phyloP scores from a whole-genome alignment of 2,329 filamentous ascomycete genomes.

The Diaporthe ilicicola region DNA sequence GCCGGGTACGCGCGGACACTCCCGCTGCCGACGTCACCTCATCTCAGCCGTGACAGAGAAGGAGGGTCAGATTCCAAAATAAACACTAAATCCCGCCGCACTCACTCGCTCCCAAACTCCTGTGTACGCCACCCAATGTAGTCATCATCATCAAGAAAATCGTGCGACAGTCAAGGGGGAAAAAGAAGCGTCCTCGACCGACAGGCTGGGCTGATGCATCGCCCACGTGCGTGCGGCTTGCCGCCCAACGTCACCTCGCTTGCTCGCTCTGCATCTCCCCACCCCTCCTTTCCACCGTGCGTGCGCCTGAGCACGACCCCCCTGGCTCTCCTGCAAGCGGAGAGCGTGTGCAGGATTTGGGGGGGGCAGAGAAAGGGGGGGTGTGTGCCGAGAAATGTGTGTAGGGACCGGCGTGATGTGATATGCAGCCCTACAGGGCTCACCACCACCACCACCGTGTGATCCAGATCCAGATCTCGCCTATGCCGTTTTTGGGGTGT shows the following conservation, averaged over 20 bases:
- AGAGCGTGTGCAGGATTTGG: slow-evolving; percentile 24
- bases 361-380: slow-evolving; percentile 12
- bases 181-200: slow-evolving; percentile 9
- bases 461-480: slow-evolving; percentile 29
- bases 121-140: slow-evolving; percentile 11
- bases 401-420: slow-evolving; percentile 3
- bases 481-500: neutral
- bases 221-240: slow-evolving; percentile 24
- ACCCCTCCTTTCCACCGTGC: neutral
- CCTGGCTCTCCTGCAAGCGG: slow-evolving; percentile 21
- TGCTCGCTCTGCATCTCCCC: slow-evolving; percentile 12
- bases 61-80: slow-evolving; percentile 45
- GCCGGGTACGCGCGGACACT: slow-evolving; percentile 4
- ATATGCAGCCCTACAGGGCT: slow-evolving; percentile 33
- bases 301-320: neutral
- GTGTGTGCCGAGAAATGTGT: slow-evolving; percentile 23
- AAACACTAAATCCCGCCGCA: neutral
- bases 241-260: slow-evolving; percentile 32
- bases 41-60: slow-evolving; percentile 44
- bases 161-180: slow-evolving; percentile 21
- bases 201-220: slow-evolving; percentile 17
- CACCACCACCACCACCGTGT: slow-evolving; percentile 11
- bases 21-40: slow-evolving; percentile 14
- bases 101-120: neutral
- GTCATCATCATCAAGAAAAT: neutral